Conservation (phyloP, 345 rosid species). For the Brassica incana region DNA sequence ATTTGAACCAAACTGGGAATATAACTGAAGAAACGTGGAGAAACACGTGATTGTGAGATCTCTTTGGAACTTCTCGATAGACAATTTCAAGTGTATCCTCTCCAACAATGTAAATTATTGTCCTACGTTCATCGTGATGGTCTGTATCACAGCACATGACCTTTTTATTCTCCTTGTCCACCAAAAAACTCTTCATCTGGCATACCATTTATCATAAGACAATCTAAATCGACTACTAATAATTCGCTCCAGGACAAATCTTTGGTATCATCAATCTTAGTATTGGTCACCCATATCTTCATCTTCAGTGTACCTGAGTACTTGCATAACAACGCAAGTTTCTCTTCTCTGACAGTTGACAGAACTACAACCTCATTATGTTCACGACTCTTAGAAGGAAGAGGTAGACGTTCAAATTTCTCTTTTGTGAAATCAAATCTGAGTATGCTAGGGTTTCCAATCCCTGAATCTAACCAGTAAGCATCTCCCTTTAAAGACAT, state of each 20-base stretch:
- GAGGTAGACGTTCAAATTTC: neutral
- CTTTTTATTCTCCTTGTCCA: conserved; percentile 8
- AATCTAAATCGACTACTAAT: neutral
- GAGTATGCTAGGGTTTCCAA: neutral
- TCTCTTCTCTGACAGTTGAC: neutral
- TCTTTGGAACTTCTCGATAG: neutral
- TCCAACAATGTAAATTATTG: neutral
- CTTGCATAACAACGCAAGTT: neutral
- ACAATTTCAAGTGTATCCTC: neutral
- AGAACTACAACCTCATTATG: neutral
- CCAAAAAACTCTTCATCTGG: neutral
- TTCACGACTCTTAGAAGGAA: neutral
- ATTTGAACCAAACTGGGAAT: conserved; percentile 14
- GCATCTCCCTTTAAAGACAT: neutral
- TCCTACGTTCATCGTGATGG: neutral
- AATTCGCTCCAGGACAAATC: neutral
- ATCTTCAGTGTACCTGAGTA: neutral
- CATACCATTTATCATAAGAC: neutral
- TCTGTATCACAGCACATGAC: neutral
- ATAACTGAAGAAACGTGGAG: neutral
- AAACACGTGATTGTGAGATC: neutral
- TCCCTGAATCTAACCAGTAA: neutral
- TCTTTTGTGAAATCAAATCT: neutral
- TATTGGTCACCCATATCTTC: neutral
- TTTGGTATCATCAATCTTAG: neutral